Base-by-base conservation (phyloP, 345 rosid species). In the Eucalyptus marginata region DNA sequence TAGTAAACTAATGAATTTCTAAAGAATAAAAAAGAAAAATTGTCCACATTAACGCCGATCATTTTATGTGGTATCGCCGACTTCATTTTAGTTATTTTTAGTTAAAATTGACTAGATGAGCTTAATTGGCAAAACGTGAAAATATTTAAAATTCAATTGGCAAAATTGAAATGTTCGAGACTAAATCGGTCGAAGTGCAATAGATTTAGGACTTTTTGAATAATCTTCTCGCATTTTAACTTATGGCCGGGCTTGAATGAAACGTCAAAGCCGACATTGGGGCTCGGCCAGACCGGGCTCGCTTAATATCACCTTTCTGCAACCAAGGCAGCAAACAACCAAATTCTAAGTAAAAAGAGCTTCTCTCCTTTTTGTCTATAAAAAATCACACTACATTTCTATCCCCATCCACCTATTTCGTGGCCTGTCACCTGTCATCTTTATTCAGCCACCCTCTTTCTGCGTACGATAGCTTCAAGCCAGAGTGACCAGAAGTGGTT, bases 11-110 rank as follows among this genome's bases (percentile, higher is more conserved):
- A 51, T 51, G 9, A 22, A 56, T 56, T 56, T 56, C 5, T 20
- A 56, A 56, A 56, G 1, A 56, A 22, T 9, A 56, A 56, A 56
- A n/a, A 56, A 20, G 2, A 24, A 56, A 56, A 56, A 24, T 24
- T 24, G 1, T 56, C 3, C 6, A 24, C 24, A 16, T 17, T 16
- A 17, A 16, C 4, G 1, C 0, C 0, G 4, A 52, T 1, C 4
- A 52, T 52, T 52, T 52, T 52, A 52, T 7, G 62, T 56, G 3
- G 13, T 0, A 56, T 24, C 1, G 0, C 13, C 1, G 0, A 24
- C 12, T 56, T 10, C 13, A 56, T 56, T 2, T 56, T 2, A 24
- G 62, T 24, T 9, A 56, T 20, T 56, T 56, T 56, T 20, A 8
- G 2, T 8, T 56, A 4, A 54, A 56, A 56, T 56, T 56, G 5